phyloP scores from a whole-genome alignment of 441 rosid species.

The Populus hybrid region DNA sequence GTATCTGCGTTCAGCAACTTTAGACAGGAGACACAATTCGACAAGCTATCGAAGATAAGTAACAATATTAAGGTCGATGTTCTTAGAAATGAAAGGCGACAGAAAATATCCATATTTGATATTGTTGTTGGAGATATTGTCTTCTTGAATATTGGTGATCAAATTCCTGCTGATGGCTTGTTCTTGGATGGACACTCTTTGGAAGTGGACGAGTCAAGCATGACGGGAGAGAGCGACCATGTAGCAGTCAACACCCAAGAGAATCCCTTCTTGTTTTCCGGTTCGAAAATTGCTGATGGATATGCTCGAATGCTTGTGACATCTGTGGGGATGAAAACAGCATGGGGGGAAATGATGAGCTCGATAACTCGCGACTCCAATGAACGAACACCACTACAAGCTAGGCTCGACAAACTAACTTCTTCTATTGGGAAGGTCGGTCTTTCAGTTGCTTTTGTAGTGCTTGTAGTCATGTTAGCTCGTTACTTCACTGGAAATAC shows the following conservation, averaged over 20 bases:
- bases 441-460: conserved; percentile 60
- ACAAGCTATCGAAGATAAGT: conserved; percentile 60
- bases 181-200: conserved; percentile 64
- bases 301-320: conserved; percentile 61
- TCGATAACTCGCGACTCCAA: conserved; percentile 40
- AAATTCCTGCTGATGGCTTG: conserved; percentile 76
- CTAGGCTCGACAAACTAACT: conserved; percentile 60
- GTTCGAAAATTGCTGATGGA: conserved; percentile 67
- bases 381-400: conserved; percentile 71
- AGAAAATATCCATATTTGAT: conserved; percentile 57
- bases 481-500: conserved; percentile 70
- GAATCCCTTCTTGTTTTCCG: conserved; percentile 69
- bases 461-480: conserved; percentile 49
- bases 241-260: conserved; percentile 42
- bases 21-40: conserved; percentile 65
- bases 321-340: conserved; percentile 69
- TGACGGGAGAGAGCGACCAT: conserved; percentile 78
- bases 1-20: conserved; percentile 71
- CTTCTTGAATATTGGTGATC: conserved; percentile 64
- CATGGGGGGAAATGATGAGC: conserved; percentile 80
- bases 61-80: conserved; percentile 58
- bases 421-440: conserved; percentile 65
- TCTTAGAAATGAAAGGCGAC: conserved; percentile 45
- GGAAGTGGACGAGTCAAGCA: conserved; percentile 70
- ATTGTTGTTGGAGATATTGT: conserved; percentile 75